Base-by-base conservation (phyloP, 306 rosid species). In the Quercus robur region DNA sequence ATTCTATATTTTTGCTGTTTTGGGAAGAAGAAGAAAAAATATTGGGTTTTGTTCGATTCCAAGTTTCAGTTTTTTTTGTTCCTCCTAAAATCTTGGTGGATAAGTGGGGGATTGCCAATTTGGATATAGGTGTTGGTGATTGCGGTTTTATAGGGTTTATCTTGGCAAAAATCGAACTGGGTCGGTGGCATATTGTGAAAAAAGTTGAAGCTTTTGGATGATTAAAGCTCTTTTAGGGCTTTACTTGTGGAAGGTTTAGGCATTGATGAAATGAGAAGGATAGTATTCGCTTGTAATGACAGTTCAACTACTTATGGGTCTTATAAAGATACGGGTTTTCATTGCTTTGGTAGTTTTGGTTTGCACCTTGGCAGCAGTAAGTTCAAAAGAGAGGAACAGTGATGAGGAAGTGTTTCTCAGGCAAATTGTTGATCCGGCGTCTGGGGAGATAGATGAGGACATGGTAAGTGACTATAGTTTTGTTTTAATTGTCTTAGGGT, bases 351-450 rank as follows among this genome's bases (percentile, higher is more conserved):
- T 75, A 83, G 68, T 89, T 77, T 80, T 90, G 41, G 35, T 91
- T 31, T 82, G 78, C 56, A 74, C 73, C 78, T 80, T 82, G 46
- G 75, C 78, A 30, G 88, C 86, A 19, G 51, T 71, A 26, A 82
- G 86, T 81, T 82, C 84, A 21, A 82, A 83, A 75, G 89, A 79
- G 56, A 81, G 81, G 75, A 83, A 78, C 61, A 85, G 49, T 77
- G 44, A 85, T 66, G 89, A 75, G 67, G 88, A 87, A 75, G 83
- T 81, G 62, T 71, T 87, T 72, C 81, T 89, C 61, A 77, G 76
- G 84, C 93, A 81, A 79, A 75, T 90, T 19, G 87, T 92, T 63
- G 92, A 86, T 84, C 94, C 91, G 4, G 52, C 77, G 15, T 81
- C 90, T 80, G 90, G 89, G 69, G 35, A 85, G 66, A 75, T 91